Evolutionary conservation across 305 asterid genomes (phyloP).

Genomic region (Fraxinus xanthoxyloides): DNA sequence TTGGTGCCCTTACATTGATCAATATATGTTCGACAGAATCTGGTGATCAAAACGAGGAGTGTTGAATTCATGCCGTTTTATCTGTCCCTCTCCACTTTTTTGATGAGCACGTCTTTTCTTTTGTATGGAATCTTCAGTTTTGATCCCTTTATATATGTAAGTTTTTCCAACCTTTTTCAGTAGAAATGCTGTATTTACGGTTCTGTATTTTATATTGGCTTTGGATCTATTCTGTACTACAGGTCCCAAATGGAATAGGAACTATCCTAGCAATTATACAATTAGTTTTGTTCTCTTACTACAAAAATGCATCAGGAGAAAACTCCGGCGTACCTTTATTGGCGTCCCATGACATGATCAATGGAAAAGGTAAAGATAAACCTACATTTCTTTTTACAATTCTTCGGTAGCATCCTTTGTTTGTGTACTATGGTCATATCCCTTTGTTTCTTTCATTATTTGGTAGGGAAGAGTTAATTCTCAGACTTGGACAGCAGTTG

Average conservation of each 20-base stretch:
- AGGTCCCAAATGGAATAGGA: slow-evolving; percentile 71
- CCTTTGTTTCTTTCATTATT: background rate
- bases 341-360: slow-evolving; percentile 31
- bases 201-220: background rate
- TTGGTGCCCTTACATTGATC: background rate
- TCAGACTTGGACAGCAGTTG: background rate
- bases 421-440: background rate
- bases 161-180: slow-evolving; percentile 6
- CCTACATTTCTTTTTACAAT: background rate
- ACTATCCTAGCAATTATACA: slow-evolving; percentile 47
- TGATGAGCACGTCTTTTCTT: slow-evolving; percentile 64
- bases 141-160: slow-evolving; percentile 60
- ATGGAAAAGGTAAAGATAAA: slow-evolving; percentile 28
- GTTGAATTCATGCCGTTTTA: slow-evolving; percentile 69
- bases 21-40: slow-evolving; percentile 37
- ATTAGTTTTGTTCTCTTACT: slow-evolving; percentile 45
- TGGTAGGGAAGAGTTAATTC: background rate
- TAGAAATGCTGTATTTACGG: background rate
- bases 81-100: slow-evolving; percentile 54
- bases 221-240: slow-evolving; percentile 14
- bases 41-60: slow-evolving; percentile 61
- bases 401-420: background rate
- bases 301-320: slow-evolving; percentile 33
- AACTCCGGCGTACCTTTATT: slow-evolving; percentile 43
- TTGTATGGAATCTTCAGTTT: slow-evolving; percentile 54